Conservation (phyloP, 1,284 basidiomycete genomes). For the Irpex sp. region DNA sequence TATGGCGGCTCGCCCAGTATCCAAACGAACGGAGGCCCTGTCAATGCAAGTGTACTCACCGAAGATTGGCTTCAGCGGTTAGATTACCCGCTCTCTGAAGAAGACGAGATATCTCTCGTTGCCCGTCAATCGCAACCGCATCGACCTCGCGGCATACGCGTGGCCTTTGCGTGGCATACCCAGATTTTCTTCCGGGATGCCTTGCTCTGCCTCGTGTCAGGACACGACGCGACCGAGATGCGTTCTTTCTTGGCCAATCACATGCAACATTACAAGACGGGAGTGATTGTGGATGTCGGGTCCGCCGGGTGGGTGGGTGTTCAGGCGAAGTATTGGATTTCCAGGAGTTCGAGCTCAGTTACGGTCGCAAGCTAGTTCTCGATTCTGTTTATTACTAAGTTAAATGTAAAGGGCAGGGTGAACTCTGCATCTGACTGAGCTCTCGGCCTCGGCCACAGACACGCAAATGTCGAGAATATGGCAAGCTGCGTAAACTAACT, state of each 20-base stretch:
- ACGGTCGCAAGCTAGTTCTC: neutral
- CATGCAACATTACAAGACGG: neutral
- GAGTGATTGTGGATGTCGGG: neutral
- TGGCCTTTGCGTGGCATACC: constrained; percentile 1
- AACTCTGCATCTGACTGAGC: too few relatives aligned
- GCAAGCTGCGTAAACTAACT: neutral
- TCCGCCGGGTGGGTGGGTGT: neutral
- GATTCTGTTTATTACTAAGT: neutral
- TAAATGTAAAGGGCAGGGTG: too few relatives aligned
- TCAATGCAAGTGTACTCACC: neutral
- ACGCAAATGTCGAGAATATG: neutral
- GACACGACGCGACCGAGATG: neutral
- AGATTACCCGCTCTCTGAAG: neutral
- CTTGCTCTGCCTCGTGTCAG: neutral
- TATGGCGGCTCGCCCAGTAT: too few relatives aligned
- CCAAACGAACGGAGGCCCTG: neutral
- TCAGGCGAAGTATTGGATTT: neutral
- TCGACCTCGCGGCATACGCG: neutral
- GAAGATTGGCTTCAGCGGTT: neutral
- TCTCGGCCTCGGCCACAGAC: too few relatives aligned
- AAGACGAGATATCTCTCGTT: neutral
- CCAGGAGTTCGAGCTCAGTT: neutral
- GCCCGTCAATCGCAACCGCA: neutral
- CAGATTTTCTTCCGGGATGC: neutral
- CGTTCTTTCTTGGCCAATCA: neutral